Conservation (phyloP, 768 basidiomycete genomes). For the Phylloporus sp. region DNA sequence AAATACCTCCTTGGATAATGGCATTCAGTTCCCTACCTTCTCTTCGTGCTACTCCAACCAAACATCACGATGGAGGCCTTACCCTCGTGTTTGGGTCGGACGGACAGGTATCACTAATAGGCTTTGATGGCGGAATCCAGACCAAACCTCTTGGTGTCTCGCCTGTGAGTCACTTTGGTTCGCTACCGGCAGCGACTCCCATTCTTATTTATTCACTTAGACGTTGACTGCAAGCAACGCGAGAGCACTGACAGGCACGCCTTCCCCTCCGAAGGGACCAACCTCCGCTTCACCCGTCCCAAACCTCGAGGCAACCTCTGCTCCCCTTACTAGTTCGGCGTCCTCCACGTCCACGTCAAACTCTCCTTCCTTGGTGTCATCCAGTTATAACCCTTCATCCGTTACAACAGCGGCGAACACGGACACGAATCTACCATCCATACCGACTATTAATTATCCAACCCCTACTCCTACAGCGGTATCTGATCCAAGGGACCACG, state of each 20-base stretch:
- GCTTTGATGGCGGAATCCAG: conserved; percentile 5
- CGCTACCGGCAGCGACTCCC: too few relatives aligned
- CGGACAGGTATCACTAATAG: conserved; percentile 27
- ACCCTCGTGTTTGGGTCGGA: conserved; percentile 26
- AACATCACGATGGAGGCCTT: conserved; percentile 16
- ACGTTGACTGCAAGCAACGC: conserved; percentile 1
- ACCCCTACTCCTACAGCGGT: conserved; percentile 22
- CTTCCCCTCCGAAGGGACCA: neutral
- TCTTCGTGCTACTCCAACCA: conserved; percentile 8
- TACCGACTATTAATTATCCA: conserved; percentile 23
- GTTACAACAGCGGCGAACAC: conserved; percentile 10
- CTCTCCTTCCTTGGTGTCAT: conserved; percentile 3
- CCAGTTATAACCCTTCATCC: conserved; percentile 4
- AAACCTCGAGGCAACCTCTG: conserved; percentile 19
- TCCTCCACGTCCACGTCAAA: conserved; percentile 2
- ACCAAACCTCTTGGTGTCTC: neutral
- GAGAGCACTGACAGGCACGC: conserved; percentile 3
- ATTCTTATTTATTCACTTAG: conserved; percentile 7
- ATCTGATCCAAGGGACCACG: conserved; percentile 18
- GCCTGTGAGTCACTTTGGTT: conserved; percentile 5
- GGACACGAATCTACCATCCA: conserved; percentile 19
- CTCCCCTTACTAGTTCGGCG: neutral
- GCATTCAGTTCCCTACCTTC: conserved; percentile 6
- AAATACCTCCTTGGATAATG: conserved; percentile 17
- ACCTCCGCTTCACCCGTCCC: conserved; percentile 9